Base-by-base conservation (phyloP, 345 rosid genomes). In the Salix dunnii region DNA sequence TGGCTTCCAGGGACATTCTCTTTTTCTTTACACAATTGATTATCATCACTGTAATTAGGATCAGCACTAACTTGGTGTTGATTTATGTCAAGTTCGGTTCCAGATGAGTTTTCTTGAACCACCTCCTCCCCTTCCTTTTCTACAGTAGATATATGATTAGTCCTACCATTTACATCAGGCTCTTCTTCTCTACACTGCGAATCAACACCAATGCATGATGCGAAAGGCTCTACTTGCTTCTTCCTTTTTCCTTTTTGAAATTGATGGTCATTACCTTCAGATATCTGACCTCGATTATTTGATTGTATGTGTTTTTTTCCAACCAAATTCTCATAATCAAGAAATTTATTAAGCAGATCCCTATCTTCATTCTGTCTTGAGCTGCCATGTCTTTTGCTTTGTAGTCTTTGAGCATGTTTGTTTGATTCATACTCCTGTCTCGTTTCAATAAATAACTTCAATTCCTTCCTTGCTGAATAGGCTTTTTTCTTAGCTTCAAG, bases 401-500 rank as follows among this genome's bases (percentile, higher is more conserved):
- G 71, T 43, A 72, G 69, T 55, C 66, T 79, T 72, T 38, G 63
- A 42, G 74, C 20, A 76, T 25, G 62, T 49, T 62, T 71, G 77
- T 70, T 40, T 8, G 70, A 77, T 9, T 30, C 73, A 80, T 25
- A 78, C 76, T 69, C 74, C 9, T 72, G 74, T 71, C 75, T 53
- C 68, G 25, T 30, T 65, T 11, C 25, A 77, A 87, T 23, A 81
- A 85, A 86, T 38, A 77, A 74, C 75, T 75, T 72, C 28, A 89
- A 73, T 65, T 84, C 71, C 77, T 85, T 86, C 84, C 83, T 83
- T 28, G 87, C 86, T 58, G 10, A 73, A 70, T 84, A 71, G 61
- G 80, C 80, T 36, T 63, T 76, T 62, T 75, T 79, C 85, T 83
- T 85, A 60, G 85, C 82, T 80, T 83, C 82, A 40, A 82, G 77